Conservation (phyloP, 176 grass and related monocot genomes). For the sorghum (Sorghum bicolor) region Sorghum_bicolor_NCBIv3 NC_012879.2:18671001-18671500, state of each 20-base stretch:
- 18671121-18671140: constrained; percentile 9
- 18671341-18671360: constrained; percentile 62
- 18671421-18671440: constrained; percentile 67
- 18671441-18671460: constrained; percentile 52
- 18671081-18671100: constrained; percentile 36
- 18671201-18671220: constrained; percentile 38
- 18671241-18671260: constrained; percentile 33
- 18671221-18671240: constrained; percentile 40
- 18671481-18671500: neutral
- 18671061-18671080: constrained; percentile 63
- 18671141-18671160: constrained; percentile 30
- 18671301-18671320: constrained; percentile 56
- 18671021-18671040: constrained; percentile 41
- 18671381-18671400: constrained; percentile 52
- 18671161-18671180: constrained; percentile 51
- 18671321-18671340: constrained; percentile 52
- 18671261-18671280: neutral
- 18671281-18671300: constrained; percentile 49
- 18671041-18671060: constrained; percentile 31
- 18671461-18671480: constrained; percentile 21
- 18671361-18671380: constrained; percentile 62
- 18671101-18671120: constrained; percentile 34
- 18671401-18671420: constrained; percentile 68
- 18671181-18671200: constrained; percentile 55
- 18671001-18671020: constrained; percentile 61